phyloP scores from a whole-genome alignment of 345 rosid genomes.

The Orychophragmus violaceus region DNA sequence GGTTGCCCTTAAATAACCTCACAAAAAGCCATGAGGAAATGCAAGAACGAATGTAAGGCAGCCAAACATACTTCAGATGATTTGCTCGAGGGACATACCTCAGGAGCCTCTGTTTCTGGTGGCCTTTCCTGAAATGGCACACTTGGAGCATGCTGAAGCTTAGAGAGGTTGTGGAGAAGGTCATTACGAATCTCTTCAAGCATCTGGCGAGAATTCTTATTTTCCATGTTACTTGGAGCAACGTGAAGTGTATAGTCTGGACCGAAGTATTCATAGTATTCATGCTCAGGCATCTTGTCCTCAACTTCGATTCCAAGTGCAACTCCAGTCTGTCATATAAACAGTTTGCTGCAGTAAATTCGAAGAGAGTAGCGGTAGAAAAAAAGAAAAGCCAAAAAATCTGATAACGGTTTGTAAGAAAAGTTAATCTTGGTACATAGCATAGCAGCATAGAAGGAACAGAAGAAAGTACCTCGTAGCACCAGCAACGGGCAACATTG shows the following conservation, averaged over 20 bases:
- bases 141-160: slow-evolving; percentile 96
- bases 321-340: slow-evolving; percentile 55
- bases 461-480: slow-evolving; percentile 80
- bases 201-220: slow-evolving; percentile 49
- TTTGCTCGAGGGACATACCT: too few relatives aligned
- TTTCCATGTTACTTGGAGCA: slow-evolving; percentile 49
- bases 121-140: slow-evolving; percentile 86
- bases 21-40: not conserved
- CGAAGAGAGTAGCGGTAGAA: too few relatives aligned
- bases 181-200: slow-evolving; percentile 76
- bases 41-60: too few relatives aligned
- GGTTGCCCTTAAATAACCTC: too few relatives aligned
- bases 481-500: slow-evolving; percentile 77
- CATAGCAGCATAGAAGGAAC: too few relatives aligned
- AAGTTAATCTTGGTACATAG: too few relatives aligned
- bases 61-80: too few relatives aligned
- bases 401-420: too few relatives aligned
- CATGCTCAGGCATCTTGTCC: slow-evolving; percentile 78
- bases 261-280: slow-evolving; percentile 74
- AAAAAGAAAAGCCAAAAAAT: too few relatives aligned
- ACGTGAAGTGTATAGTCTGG: slow-evolving; percentile 64
- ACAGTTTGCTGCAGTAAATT: too few relatives aligned
- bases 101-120: slow-evolving; percentile 74
- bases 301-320: slow-evolving; percentile 73
- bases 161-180: slow-evolving; percentile 86